These are phyloP conservation scores for Anisogramma anomala DNA, from an alignment of 2,329 filamentous ascomycete genomes.

Conservation along the genomic window DNA sequence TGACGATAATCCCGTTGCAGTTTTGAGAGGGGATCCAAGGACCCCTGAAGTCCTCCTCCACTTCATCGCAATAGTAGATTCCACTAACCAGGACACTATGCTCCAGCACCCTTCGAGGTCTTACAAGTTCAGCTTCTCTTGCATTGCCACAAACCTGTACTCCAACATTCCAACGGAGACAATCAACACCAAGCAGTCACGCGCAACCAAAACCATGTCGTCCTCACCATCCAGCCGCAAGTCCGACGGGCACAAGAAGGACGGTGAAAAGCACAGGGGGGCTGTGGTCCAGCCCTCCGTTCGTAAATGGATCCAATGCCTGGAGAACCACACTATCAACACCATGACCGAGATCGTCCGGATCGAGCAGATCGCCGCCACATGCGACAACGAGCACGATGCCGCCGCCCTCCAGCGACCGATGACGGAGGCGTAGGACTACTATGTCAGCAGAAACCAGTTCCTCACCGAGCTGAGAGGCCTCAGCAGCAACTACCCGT, in stretches of 20 bases:
- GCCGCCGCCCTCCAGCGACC: slow-evolving; percentile 46
- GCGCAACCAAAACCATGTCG: slow-evolving; percentile 5
- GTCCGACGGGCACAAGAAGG: slow-evolving; percentile 7
- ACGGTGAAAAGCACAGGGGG: slow-evolving; percentile 1
- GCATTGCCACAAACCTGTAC: not conserved
- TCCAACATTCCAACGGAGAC: not conserved
- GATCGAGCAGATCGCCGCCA: slow-evolving; percentile 54
- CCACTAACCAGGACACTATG: no score
- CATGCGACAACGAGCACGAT: slow-evolving; percentile 46
- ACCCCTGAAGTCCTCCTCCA: no score
- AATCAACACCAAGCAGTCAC: not conserved
- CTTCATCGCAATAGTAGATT: no score
- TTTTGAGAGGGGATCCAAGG: no score
- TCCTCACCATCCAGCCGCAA: slow-evolving; percentile 11
- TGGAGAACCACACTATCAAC: slow-evolving; percentile 58
- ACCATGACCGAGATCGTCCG: slow-evolving; percentile 61
- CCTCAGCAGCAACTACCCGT: slow-evolving; percentile 55
- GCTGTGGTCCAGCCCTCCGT: slow-evolving; percentile 23
- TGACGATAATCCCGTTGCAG: no score
- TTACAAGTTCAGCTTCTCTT: no score
- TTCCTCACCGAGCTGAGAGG: slow-evolving; percentile 58
- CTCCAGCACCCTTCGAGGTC: no score
- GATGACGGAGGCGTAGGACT: slow-evolving; percentile 59
- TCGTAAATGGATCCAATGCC: slow-evolving; percentile 48
- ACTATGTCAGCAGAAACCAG: slow-evolving; percentile 61